These are phyloP conservation scores for Fusarium sp. DNA, from an alignment of 2,329 filamentous ascomycete species.

Conservation along the genomic window DNA sequence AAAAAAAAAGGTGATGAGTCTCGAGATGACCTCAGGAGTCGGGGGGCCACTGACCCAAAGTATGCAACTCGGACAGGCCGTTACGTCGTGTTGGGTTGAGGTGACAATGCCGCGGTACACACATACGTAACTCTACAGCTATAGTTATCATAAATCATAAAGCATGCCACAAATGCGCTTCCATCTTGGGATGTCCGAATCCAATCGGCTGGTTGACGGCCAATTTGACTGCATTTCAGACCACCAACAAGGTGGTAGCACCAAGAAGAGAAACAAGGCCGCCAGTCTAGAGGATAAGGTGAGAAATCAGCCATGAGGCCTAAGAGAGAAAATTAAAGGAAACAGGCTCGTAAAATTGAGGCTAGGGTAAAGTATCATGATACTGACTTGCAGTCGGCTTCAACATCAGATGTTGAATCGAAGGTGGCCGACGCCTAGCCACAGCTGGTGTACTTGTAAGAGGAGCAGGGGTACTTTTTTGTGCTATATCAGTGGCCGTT, in stretches of 20 bases:
- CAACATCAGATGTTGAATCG: constrained; percentile 47
- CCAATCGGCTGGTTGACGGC: constrained; percentile 43
- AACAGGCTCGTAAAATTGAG: constrained; percentile 35
- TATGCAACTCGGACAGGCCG: constrained; percentile 29
- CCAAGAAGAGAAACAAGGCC: constrained; percentile 1
- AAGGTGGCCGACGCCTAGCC: constrained; percentile 6
- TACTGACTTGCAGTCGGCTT: constrained; percentile 35
- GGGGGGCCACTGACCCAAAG: constrained; percentile 37
- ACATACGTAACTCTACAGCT: constrained; percentile 16
- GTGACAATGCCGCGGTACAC: constrained; percentile 8
- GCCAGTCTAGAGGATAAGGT: background rate
- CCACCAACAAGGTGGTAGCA: constrained; percentile 36
- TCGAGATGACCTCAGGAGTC: constrained; percentile 16
- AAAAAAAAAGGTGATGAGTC: background rate
- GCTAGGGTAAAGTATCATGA: constrained; percentile 49
- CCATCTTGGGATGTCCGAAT: constrained; percentile 25
- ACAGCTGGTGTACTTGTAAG: constrained; percentile 11
- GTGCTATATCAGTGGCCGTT: too few species aligned
- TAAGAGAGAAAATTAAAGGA: constrained; percentile 25
- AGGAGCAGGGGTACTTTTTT: constrained; percentile 1
- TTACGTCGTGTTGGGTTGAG: constrained; percentile 8
- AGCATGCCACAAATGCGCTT: constrained; percentile 31
- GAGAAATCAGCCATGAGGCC: constrained; percentile 5
- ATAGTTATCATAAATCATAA: constrained; percentile 39
- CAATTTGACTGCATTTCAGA: constrained; percentile 36